Evolutionary conservation across 495 filamentous ascomycete genomes (phyloP), one percentile per base, ranked within the genome.

Genomic region (Penicillium riverlandense): DNA sequence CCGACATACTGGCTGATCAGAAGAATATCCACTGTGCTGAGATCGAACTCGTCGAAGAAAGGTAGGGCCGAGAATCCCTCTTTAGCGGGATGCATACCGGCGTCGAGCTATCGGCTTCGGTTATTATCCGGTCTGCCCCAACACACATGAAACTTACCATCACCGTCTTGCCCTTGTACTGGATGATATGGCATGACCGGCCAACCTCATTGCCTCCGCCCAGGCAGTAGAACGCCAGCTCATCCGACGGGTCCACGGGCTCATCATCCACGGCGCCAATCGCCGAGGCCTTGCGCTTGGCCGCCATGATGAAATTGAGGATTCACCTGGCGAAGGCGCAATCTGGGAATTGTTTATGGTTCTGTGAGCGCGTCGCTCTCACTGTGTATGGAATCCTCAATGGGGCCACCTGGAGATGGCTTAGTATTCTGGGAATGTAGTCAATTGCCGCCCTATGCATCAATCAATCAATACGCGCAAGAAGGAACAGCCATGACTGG

Each of bases 91-190:
- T 97, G 92, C 66, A 95, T 88, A 11, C 92, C 92, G 35, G 92
- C 92, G 72, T 98, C 92, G 40, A 98, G 86, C 88, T 94, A 55
- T 49, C 32, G 16, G n/a, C 37, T 69, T 31, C 64, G 61, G 9
- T 12, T 34, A 34, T 35, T 38, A 41, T 34, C 7, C 14, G 10
- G n/a, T 40, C n/a, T 35, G 15, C 33, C 10, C 31, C 10, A 12
- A 27, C 22, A 22, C n/a, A 15, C n/a, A 6, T 27, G 45, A 15
- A 8, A 68, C 82, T 45, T 69, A 91, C 88, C 92, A 98, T 98
- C 46, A 98, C 87, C 6, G 92, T 97, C 59, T 98, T 98, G 13
- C 92, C 92, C 59, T 97, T 98, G 76, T 98, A 98, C 57, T 96
- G 88, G 27, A 98, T 80, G 45, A 98, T 95, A 62, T 98, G 92